Evolutionary conservation across 257 asterid species (phyloP).

Genomic region (Datura wrightii): DNA sequence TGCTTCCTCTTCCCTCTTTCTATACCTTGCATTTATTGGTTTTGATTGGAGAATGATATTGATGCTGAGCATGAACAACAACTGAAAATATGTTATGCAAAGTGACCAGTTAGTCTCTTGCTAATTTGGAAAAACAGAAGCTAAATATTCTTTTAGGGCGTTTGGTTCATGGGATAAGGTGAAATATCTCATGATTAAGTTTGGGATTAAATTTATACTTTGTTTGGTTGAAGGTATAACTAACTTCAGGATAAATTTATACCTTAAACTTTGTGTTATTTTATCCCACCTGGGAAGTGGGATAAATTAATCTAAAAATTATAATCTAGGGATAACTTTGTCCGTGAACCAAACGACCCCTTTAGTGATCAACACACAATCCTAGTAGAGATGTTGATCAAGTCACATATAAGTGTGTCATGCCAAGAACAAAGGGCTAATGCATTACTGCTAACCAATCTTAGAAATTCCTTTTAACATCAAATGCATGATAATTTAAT

Average conservation of each 20-base stretch:
- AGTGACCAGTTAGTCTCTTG: neutral
- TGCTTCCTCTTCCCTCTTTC: neutral
- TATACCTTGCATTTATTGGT: neutral
- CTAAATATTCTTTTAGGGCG: neutral
- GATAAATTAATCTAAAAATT: no score
- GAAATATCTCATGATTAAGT: no score
- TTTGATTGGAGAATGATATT: neutral
- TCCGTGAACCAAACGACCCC: no score
- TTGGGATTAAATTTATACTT: no score
- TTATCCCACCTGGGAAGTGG: no score
- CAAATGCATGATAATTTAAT: conserved; percentile 1
- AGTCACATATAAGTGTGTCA: neutral
- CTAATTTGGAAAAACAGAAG: neutral
- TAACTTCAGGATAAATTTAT: no score
- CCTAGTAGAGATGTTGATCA: neutral
- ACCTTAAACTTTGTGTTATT: no score
- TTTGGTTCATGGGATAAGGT: no score
- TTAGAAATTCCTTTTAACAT: neutral
- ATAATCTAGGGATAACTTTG: no score
- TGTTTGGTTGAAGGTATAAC: no score
- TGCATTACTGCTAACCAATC: neutral
- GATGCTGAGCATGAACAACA: neutral
- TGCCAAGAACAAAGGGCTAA: neutral
- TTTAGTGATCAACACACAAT: neutral
- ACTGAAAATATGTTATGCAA: neutral